Conservation (phyloP, 208 protist genomes). For the Phytomonas sp. region DNA sequence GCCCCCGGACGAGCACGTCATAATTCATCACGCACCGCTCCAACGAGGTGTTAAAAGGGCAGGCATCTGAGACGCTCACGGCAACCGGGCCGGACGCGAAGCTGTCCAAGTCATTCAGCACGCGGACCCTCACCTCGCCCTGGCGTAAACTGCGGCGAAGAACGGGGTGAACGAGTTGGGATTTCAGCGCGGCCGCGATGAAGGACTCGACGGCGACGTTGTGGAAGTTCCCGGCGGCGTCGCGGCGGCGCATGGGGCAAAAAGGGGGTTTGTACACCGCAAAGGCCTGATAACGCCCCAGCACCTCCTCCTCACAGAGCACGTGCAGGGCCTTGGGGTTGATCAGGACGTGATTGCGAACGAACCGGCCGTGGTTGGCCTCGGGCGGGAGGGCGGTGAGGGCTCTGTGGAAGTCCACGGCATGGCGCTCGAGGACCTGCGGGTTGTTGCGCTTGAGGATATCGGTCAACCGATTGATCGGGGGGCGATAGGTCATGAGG, state of each 20-base stretch:
- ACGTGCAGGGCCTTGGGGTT: conserved; percentile 63
- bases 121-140: conserved; percentile 28
- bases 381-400: conserved; percentile 37
- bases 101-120: conserved; percentile 62
- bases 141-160: conserved; percentile 17
- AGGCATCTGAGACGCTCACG: conserved; percentile 40
- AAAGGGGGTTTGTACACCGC: conserved; percentile 85
- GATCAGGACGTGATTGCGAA: conserved; percentile 75
- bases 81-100: conserved; percentile 73
- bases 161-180: conserved; percentile 33
- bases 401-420: conserved; percentile 37
- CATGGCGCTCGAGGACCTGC: conserved; percentile 46
- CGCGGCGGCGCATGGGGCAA: conserved; percentile 72
- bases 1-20: conserved; percentile 69
- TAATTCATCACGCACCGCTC: conserved; percentile 49
- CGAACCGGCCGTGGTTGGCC: conserved; percentile 59
- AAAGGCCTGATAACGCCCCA: conserved; percentile 48
- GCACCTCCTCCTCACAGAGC: conserved; percentile 19
- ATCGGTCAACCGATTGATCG: conserved; percentile 53
- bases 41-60: conserved; percentile 37
- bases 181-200: conserved; percentile 50
- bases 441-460: conserved; percentile 63
- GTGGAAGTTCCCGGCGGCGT: conserved; percentile 69
- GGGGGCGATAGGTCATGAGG: conserved; percentile 50
- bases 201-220: conserved; percentile 77